Evolutionary conservation across 2,329 filamentous ascomycete genomes (phyloP).

Genomic region (Verticillium tricorpus): DNA sequence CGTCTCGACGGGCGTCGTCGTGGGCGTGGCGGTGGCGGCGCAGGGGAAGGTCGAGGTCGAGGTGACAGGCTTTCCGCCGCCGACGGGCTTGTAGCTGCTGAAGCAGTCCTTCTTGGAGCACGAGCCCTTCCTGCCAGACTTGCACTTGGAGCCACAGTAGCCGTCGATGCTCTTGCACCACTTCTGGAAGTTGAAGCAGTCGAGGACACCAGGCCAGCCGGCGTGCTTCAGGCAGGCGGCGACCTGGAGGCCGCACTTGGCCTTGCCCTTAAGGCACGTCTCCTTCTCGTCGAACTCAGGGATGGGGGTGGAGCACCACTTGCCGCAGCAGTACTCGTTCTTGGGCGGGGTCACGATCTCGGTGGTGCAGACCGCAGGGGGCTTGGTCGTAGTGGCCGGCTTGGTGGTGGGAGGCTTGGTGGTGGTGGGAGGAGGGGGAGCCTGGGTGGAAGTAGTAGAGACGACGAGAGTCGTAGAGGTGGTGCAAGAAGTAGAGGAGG

Average conservation of each 20-base stretch:
- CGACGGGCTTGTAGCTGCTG: slow-evolving; percentile 33
- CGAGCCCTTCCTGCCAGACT: slow-evolving; percentile 21
- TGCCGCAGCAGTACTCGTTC: slow-evolving; percentile 52
- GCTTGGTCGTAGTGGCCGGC: slow-evolving; percentile 27
- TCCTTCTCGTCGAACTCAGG: slow-evolving; percentile 40
- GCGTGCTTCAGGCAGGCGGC: slow-evolving; percentile 47
- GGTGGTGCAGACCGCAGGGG: slow-evolving; percentile 40
- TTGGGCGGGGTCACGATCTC: slow-evolving; percentile 38
- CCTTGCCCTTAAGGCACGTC: slow-evolving; percentile 36
- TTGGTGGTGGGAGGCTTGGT: slow-evolving; percentile 19
- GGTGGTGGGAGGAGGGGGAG: slow-evolving; percentile 16
- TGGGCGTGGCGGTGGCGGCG: slow-evolving; percentile 23
- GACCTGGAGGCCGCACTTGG: slow-evolving; percentile 41
- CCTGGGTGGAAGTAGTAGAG: slow-evolving; percentile 8
- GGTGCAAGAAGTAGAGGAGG: slow-evolving; percentile 11
- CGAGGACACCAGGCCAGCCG: slow-evolving; percentile 41
- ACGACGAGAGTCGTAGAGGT: slow-evolving; percentile 7
- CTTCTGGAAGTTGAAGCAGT: slow-evolving; percentile 44
- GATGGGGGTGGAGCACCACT: slow-evolving; percentile 47
- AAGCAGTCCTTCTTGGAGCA: slow-evolving; percentile 40
- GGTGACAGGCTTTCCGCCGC: slow-evolving; percentile 23
- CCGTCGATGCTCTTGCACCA: slow-evolving; percentile 44
- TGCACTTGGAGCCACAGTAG: slow-evolving; percentile 38
- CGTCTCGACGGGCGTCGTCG: slow-evolving; percentile 18
- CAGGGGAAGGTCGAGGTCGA: slow-evolving; percentile 24